Percentiles rank a stretch among this genome's conserved stretches.
These are phyloP conservation scores for Phytopythium kandeliae DNA, from an alignment of 352 stramenopile genomes.

Conservation along the genomic window DNA sequence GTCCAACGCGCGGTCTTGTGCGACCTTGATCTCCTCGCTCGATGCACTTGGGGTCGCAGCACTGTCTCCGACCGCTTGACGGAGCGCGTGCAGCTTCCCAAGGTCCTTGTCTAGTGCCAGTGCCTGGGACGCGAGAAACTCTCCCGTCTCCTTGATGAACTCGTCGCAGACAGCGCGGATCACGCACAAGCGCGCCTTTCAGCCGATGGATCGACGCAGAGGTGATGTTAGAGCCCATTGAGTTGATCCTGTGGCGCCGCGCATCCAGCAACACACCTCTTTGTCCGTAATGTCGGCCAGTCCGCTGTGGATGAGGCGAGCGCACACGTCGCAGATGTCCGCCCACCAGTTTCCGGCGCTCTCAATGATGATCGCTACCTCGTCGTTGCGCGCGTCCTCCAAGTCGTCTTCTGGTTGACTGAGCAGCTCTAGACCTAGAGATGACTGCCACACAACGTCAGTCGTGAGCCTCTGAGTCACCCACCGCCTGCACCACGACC, in stretches of 20 bases:
- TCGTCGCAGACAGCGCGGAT: slow-evolving; percentile 40
- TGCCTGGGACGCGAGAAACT: slow-evolving; percentile 16
- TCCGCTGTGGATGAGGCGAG: slow-evolving; percentile 18
- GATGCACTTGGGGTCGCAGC: not conserved
- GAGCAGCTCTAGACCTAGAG: slow-evolving; percentile 14
- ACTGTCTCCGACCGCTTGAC: not conserved
- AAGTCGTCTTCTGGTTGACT: too few relatives aligned
- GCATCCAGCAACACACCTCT: too few relatives aligned
- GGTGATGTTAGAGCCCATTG: not conserved
- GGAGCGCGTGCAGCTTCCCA: slow-evolving; percentile 5
- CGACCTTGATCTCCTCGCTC: not conserved
- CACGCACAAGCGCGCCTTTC: slow-evolving; percentile 30
- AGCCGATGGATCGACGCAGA: not conserved
- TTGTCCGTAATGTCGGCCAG: slow-evolving; percentile 10
- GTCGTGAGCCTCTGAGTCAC: not conserved
- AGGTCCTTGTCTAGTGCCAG: slow-evolving; percentile 42
- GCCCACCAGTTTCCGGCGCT: slow-evolving; percentile 65
- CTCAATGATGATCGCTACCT: slow-evolving; percentile 31
- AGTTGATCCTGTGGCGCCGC: too few relatives aligned
- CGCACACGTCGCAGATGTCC: slow-evolving; percentile 44
- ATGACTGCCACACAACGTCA: not conserved
- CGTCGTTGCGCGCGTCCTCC: slow-evolving; percentile 7
- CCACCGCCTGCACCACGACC: not conserved
- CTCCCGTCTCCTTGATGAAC: slow-evolving; percentile 21
- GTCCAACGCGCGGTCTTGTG: slow-evolving; percentile 25